These are phyloP conservation scores for Telopea speciosissima DNA, from an alignment of 177 flowering plant species.

Conservation along the genomic window DNA sequence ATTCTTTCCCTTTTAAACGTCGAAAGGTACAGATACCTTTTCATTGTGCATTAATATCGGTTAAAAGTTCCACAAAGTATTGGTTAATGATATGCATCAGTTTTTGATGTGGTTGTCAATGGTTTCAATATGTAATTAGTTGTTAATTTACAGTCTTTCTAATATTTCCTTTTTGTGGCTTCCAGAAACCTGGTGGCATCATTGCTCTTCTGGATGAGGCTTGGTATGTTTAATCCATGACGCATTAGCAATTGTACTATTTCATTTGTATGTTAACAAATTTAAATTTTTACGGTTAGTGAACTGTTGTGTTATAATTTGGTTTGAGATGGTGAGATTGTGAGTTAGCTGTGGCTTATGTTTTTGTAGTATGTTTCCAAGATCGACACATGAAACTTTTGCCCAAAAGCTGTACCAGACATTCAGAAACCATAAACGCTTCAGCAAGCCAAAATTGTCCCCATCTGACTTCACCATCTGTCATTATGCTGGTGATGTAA, in stretches of 20 bases:
- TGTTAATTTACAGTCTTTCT: slow-evolving; percentile 6
- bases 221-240: slow-evolving; percentile 47
- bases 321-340: slow-evolving; percentile 5
- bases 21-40: neutral
- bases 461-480: slow-evolving; percentile 74
- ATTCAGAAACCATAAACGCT: slow-evolving; percentile 73
- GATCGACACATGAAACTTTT: slow-evolving; percentile 93
- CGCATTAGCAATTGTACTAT: neutral
- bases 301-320: neutral
- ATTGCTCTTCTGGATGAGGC: slow-evolving; percentile 97
- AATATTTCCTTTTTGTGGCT: slow-evolving; percentile 12
- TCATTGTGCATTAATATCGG: neutral
- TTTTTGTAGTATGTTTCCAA: slow-evolving; percentile 84
- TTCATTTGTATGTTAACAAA: neutral
- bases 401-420: slow-evolving; percentile 92
- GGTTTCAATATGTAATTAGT: neutral
- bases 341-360: slow-evolving; percentile 10
- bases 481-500: slow-evolving; percentile 98
- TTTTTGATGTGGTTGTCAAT: slow-evolving; percentile 4
- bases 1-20: neutral
- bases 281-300: neutral
- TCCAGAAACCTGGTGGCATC: slow-evolving; percentile 97
- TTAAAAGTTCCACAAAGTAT: neutral
- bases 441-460: slow-evolving; percentile 89
- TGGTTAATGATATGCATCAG: neutral